Evolutionary conservation across 1,284 basidiomycete species (phyloP).

Genomic region (Boletellus dicymbophilus): DNA sequence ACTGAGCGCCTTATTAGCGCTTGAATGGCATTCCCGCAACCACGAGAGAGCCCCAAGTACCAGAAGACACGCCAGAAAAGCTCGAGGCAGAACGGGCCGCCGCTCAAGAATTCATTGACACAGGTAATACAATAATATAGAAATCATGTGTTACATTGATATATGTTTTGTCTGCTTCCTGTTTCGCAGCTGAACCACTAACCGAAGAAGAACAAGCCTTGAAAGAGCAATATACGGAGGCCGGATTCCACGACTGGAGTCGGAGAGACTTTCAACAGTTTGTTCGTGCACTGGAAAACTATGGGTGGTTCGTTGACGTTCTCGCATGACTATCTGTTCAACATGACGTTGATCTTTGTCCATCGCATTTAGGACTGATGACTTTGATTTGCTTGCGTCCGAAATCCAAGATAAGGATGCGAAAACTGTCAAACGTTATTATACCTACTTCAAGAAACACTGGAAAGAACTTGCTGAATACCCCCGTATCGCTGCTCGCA

Average conservation of each 20-base stretch:
- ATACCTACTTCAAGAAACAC: conserved; percentile 87
- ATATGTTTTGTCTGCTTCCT: not conserved
- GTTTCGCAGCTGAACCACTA: conserved; percentile 72
- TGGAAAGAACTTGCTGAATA: conserved; percentile 81
- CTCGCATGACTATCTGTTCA: not conserved
- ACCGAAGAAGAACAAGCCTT: conserved; percentile 82
- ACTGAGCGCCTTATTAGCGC: conserved; percentile 38
- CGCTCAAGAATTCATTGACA: conserved; percentile 89
- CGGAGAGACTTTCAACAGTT: conserved; percentile 94
- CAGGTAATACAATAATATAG: conserved; percentile 43
- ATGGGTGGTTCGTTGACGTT: conserved; percentile 71
- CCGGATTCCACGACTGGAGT: conserved; percentile 91
- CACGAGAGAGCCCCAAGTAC: conserved; percentile 65
- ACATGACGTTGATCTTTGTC: not conserved
- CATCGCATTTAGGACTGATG: conserved; percentile 62
- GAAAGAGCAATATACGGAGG: conserved; percentile 78
- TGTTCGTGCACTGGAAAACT: conserved; percentile 80
- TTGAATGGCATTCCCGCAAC: conserved; percentile 79
- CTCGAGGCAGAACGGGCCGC: conserved; percentile 81
- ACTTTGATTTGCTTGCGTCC: conserved; percentile 75
- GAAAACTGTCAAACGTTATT: conserved; percentile 82
- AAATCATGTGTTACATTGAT: not conserved
- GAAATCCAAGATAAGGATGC: conserved; percentile 89
- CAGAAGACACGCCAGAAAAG: conserved; percentile 81
- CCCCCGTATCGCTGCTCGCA: conserved; percentile 80